Conservation (phyloP, 148 eudicot species). For the Simmondsia chinensis region DNA sequence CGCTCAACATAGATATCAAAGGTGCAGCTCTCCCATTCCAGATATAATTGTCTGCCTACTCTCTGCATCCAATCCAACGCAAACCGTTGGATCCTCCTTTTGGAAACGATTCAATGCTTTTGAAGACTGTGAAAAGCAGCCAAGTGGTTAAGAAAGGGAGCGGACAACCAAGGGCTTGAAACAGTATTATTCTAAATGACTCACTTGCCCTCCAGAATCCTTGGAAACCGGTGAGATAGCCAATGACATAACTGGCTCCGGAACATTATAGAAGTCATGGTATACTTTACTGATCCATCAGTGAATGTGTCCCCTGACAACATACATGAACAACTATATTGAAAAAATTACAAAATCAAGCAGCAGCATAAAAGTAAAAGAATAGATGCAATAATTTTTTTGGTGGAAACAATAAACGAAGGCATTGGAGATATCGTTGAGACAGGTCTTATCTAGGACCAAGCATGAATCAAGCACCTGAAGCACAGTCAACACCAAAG, state of each 20-base stretch:
- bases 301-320: conserved; percentile 90
- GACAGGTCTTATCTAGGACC: no score
- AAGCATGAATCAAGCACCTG: conserved; percentile 61
- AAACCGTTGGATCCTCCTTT: conserved; percentile 95
- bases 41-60: conserved; percentile 98
- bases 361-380: no score
- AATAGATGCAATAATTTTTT: no score
- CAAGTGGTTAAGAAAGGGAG: conserved; percentile 5
- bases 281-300: conserved; percentile 83
- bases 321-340: no score
- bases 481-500: conserved; percentile 95
- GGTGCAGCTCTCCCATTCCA: conserved; percentile 98
- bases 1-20: conserved; percentile 96
- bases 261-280: conserved; percentile 99
- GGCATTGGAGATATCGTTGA: no score
- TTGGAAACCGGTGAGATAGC: conserved; percentile 90
- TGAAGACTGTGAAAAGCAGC: conserved; percentile 57
- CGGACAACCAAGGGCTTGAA: neutral
- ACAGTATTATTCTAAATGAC: conserved; percentile 18
- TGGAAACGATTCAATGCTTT: conserved; percentile 98
- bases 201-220: conserved; percentile 92
- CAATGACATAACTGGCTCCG: conserved; percentile 94
- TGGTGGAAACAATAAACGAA: no score
- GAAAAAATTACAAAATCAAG: no score
- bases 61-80: conserved; percentile 93